phyloP scores from a whole-genome alignment of 177 flowering plant species.

The Vitis hybrid region DNA sequence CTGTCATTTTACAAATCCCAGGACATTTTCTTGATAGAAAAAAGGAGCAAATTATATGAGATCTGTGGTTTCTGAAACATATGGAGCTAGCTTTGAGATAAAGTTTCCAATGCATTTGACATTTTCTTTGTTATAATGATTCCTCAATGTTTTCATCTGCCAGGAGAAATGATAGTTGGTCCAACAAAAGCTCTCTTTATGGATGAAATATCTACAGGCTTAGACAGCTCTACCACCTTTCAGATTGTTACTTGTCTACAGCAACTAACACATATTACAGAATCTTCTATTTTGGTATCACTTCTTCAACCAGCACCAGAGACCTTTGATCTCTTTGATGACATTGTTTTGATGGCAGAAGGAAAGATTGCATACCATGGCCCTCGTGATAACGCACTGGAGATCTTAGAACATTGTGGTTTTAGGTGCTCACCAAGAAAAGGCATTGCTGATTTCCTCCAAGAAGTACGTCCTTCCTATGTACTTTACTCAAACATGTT shows the following conservation, averaged over 20 bases:
- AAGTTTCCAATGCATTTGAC: neutral
- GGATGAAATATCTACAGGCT: constrained; percentile 39
- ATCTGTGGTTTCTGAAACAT: neutral
- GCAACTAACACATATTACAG: constrained; percentile 37
- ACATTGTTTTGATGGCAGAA: constrained; percentile 34
- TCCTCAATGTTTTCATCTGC: neutral
- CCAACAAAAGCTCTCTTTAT: constrained; percentile 28
- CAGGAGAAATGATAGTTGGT: constrained; percentile 71
- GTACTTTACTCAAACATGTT: constrained; percentile 7
- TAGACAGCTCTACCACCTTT: constrained; percentile 61
- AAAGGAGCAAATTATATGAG: too few species aligned
- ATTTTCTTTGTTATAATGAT: neutral
- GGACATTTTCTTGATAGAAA: too few species aligned
- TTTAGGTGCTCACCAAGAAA: constrained; percentile 40
- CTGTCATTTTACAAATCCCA: too few species aligned
- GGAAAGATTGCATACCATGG: constrained; percentile 46
- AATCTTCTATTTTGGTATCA: constrained; percentile 41
- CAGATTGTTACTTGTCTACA: constrained; percentile 42
- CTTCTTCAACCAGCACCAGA: constrained; percentile 56
- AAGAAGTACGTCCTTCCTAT: constrained; percentile 25
- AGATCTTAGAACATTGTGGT: constrained; percentile 34
- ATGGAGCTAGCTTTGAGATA: neutral
- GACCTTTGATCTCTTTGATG: constrained; percentile 41
- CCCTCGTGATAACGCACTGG: constrained; percentile 26
- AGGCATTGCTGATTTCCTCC: constrained; percentile 42